Evolutionary conservation across 345 rosid genomes (phyloP).

Genomic region (Citrus mangshanensis): DNA sequence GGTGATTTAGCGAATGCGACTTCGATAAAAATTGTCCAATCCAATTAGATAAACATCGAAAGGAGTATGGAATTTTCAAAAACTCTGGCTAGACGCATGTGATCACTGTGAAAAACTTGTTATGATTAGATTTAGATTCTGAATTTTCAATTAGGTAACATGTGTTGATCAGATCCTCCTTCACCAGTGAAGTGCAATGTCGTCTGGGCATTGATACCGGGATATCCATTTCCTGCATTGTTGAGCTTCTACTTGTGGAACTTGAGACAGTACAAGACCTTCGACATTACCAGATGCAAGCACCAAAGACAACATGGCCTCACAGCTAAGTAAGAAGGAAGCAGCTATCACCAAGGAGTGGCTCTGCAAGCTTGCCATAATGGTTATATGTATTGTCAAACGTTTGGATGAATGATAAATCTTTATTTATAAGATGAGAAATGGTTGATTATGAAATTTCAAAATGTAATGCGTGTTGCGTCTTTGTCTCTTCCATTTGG

Average conservation of each 20-base stretch:
- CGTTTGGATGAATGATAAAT: not conserved
- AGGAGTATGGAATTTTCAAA: too few species aligned
- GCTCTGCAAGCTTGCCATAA: not conserved
- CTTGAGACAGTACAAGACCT: not conserved
- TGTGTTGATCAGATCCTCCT: too few species aligned
- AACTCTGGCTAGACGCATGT: too few species aligned
- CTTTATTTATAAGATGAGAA: not conserved
- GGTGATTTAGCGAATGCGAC: not conserved
- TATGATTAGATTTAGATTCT: too few species aligned
- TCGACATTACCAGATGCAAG: not conserved
- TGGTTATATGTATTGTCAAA: not conserved
- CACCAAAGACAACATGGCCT: not conserved
- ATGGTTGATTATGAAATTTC: not conserved
- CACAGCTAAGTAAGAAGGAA: not conserved
- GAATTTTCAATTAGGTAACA: too few species aligned
- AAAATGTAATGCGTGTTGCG: not conserved
- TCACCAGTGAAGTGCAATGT: not conserved
- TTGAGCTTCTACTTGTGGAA: not conserved
- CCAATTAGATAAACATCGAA: too few species aligned
- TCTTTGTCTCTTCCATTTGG: not conserved
- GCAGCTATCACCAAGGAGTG: not conserved
- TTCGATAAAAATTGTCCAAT: too few species aligned
- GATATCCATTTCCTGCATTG: not conserved
- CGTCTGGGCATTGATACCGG: not conserved
- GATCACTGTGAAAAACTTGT: too few species aligned